These are phyloP conservation scores for Mycena vulgaris DNA, from an alignment of 768 basidiomycete genomes.

Conservation along the genomic window DNA sequence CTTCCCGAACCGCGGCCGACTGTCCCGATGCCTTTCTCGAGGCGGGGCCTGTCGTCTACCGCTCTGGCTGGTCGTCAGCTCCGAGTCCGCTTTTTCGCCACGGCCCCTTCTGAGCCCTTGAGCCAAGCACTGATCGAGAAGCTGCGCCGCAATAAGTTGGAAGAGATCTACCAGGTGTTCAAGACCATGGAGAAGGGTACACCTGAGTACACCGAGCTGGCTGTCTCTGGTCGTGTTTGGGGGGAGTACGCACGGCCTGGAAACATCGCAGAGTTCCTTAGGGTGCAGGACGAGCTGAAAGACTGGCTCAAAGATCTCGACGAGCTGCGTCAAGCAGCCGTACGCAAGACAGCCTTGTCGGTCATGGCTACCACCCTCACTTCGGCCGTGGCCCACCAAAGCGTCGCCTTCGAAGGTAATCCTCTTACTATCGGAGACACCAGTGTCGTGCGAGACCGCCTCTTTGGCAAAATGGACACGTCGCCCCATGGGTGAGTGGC, in stretches of 20 bases:
- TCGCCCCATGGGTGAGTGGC: background rate
- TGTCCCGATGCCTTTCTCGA: background rate
- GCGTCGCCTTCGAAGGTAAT: conserved; percentile 3
- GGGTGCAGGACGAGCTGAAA: conserved; percentile 18
- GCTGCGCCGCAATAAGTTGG: conserved; percentile 17
- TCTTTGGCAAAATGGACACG: conserved; percentile 1
- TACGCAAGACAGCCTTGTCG: background rate
- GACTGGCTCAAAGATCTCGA: conserved; percentile 10
- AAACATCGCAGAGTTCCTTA: conserved; percentile 16
- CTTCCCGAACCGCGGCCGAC: no score
- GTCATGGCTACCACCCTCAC: conserved; percentile 7
- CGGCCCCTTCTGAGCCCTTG: conserved; percentile 3
- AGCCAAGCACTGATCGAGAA: conserved; percentile 1
- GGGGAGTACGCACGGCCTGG: background rate
- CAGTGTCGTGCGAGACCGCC: background rate
- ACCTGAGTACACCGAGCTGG: conserved; percentile 15
- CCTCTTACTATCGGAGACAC: conserved; percentile 7
- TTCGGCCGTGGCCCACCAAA: conserved; percentile 10
- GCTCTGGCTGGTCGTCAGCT: background rate
- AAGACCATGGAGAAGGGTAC: background rate
- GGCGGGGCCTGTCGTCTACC: background rate
- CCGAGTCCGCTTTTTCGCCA: background rate
- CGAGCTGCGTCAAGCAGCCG: conserved; percentile 2
- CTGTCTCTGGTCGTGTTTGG: conserved; percentile 9
- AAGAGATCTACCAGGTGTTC: conserved; percentile 12